Evolutionary conservation across 2,329 filamentous ascomycete genomes (phyloP), one percentile per base, ranked within the genome.

Genomic region (Ascochyta koolunga): DNA sequence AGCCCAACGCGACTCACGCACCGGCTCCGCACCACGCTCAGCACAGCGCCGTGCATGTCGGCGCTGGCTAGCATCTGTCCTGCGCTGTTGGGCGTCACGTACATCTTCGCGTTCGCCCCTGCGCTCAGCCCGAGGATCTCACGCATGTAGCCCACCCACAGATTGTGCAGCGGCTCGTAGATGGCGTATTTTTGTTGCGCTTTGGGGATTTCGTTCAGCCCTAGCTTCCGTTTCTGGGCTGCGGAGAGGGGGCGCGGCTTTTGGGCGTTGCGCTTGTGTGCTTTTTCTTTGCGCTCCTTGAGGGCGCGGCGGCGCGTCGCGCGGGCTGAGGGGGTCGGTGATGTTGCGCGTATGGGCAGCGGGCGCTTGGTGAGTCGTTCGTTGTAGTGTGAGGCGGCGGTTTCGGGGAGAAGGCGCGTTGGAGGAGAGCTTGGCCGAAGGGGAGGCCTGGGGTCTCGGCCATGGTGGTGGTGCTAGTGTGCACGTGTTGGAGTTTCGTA

Each of bases 101-200:
- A 78, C 58, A 80, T 80, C 38, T 65, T 60, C 33, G 24, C 33
- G 52, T 40, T 31, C 54, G 52, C 52, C 3, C 64, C 60, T 25
- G 62, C 71, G 56, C 84, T 82, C 50, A 84, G 69, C 5, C 88
- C 89, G 1, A 98, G 76, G 0, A 97, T 79, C 63, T 97, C 93
- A 48, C 87, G 85, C 68, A 95, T 89, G 75, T 99, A 99, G 3
- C 84, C 87, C 32, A 87, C 76, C 95, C 95, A 99, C 59, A 99
- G 79, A 15, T 76, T 75, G 71, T 96, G 86, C 62, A 99, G 77
- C 0, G 89, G 89, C 62, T 86, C 83, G 72, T 95, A 98, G 27
- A 93, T 82, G 4, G 81, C 81, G 68, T 96, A 96, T 58, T 86
- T 87, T 62, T 84, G 83, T 50, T 88, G 85, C 31, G 82, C 77